Conservation (phyloP, 192 early-diverging fungal genomes). For the Coemansia sp. region DNA sequence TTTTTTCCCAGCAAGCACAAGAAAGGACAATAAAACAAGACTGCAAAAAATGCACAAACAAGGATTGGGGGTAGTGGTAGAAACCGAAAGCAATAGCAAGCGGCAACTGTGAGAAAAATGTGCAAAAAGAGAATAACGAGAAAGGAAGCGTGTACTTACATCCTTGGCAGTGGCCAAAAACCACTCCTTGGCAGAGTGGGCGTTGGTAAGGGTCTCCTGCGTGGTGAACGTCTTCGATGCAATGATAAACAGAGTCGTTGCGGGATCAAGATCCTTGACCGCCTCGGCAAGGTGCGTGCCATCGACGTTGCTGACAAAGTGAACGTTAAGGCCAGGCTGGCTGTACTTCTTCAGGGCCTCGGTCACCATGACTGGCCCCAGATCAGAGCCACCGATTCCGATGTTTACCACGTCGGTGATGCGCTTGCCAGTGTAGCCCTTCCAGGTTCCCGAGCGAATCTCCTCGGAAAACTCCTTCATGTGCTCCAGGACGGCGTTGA, state of each 20-base stretch:
- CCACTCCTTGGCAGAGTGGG: conserved; percentile 90
- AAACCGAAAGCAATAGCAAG: neutral
- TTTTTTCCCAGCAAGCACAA: too few species aligned
- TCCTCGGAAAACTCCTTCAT: conserved; percentile 82
- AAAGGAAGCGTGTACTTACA: conserved; percentile 28
- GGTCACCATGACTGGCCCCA: conserved; percentile 99
- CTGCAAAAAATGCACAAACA: too few species aligned
- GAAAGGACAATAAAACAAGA: neutral
- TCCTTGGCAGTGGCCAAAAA: conserved; percentile 85
- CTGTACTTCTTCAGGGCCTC: conserved; percentile 95
- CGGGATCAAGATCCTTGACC: conserved; percentile 81
- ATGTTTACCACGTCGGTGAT: conserved; percentile 98
- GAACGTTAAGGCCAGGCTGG: conserved; percentile 72
- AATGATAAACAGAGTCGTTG: conserved; percentile 91
- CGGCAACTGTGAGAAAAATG: neutral
- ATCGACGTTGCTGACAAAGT: conserved; percentile 98
- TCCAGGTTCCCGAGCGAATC: conserved; percentile 91
- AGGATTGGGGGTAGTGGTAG: neutral
- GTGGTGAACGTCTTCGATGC: conserved; percentile 99
- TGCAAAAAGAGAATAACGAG: conserved; percentile 9
- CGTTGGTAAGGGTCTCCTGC: conserved; percentile 98
- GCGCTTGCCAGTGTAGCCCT: conserved; percentile 90
- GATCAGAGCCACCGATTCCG: conserved; percentile 97
- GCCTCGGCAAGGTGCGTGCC: conserved; percentile 96
- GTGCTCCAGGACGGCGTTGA: conserved; percentile 91